phyloP scores from a whole-genome alignment of 495 filamentous ascomycete species.

The Hypoxylon fragiforme region DNA sequence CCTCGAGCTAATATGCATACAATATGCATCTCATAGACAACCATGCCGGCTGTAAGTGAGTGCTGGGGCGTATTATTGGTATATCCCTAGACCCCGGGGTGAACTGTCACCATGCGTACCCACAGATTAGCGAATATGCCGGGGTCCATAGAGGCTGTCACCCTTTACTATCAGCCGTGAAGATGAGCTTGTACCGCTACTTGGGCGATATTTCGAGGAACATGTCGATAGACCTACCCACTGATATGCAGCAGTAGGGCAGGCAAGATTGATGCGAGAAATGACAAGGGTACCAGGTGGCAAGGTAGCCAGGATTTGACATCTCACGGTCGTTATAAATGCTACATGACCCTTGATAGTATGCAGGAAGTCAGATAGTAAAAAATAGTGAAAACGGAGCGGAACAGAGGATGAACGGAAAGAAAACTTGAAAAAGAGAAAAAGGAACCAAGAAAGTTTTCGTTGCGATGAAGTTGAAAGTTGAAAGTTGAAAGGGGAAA shows the following conservation, averaged over 20 bases:
- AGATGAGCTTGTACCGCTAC: slow-evolving; percentile 27
- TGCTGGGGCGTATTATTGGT: slow-evolving; percentile 9
- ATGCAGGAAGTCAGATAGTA: slow-evolving; percentile 8
- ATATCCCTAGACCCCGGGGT: not conserved
- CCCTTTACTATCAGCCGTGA: not conserved
- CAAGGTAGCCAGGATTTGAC: slow-evolving; percentile 19
- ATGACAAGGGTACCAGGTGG: slow-evolving; percentile 25
- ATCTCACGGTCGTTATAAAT: slow-evolving; percentile 17
- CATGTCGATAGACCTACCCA: slow-evolving; percentile 3
- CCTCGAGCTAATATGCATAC: slow-evolving; percentile 3
- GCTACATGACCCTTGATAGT: slow-evolving; percentile 5
- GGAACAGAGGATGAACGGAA: slow-evolving; percentile 5
- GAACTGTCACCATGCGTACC: slow-evolving; percentile 7
- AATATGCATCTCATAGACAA: slow-evolving; percentile 6
- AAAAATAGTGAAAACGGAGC: slow-evolving; percentile 12
- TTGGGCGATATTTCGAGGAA: slow-evolving; percentile 24
- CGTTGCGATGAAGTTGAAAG: slow-evolving; percentile 17
- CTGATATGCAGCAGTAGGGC: slow-evolving; percentile 5
- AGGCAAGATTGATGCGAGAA: slow-evolving; percentile 11
- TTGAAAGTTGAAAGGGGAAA: not conserved
- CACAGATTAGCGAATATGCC: slow-evolving; percentile 28
- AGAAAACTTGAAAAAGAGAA: no score
- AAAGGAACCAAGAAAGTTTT: not conserved
- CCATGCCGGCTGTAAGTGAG: slow-evolving; percentile 1
- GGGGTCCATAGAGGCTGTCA: slow-evolving; percentile 4